A percentile compares a stretch with the other conserved stretches of the same genome.
Evolutionary conservation across 2,329 filamentous ascomycete genomes (phyloP).

Genomic region (Decorospora gaudefroyi): DNA sequence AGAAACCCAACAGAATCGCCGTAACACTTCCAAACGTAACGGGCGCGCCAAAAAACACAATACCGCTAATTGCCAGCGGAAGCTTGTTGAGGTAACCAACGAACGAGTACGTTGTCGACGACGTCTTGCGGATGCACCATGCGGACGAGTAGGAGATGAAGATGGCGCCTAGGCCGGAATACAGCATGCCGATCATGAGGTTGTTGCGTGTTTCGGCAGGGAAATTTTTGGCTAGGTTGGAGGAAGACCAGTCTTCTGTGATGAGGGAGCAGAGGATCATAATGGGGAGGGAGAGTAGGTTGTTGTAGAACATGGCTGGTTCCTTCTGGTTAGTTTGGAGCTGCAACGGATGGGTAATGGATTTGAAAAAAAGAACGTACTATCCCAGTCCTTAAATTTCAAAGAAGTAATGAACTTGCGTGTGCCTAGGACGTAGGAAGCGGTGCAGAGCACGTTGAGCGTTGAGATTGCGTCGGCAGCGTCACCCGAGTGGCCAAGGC

Average conservation of each 20-base stretch:
- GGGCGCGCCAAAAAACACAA: slow-evolving; percentile 93
- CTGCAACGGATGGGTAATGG: neutral
- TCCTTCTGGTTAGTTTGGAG: neutral
- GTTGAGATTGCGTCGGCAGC: slow-evolving; percentile 79
- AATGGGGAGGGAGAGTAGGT: slow-evolving; percentile 92
- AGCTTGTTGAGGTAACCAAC: slow-evolving; percentile 99
- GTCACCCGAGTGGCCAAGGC: slow-evolving; percentile 56
- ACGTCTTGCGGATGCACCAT: slow-evolving; percentile 97
- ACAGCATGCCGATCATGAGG: slow-evolving; percentile 85
- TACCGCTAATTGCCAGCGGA: slow-evolving; percentile 86
- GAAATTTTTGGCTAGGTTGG: slow-evolving; percentile 86
- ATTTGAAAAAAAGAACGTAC: slow-evolving; percentile 60
- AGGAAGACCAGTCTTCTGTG: slow-evolving; percentile 87
- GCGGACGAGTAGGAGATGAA: slow-evolving; percentile 99
- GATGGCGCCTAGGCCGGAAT: slow-evolving; percentile 89
- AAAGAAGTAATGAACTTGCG: slow-evolving; percentile 98
- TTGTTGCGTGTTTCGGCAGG: slow-evolving; percentile 75
- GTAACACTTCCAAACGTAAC: slow-evolving; percentile 90
- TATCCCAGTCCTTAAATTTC: slow-evolving; percentile 99
- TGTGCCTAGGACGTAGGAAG: slow-evolving; percentile 88
- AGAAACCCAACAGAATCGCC: slow-evolving; percentile 86
- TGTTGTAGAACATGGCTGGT: slow-evolving; percentile 99
- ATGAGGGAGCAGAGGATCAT: slow-evolving; percentile 79
- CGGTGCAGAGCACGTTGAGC: slow-evolving; percentile 92
- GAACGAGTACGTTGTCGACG: slow-evolving; percentile 98